These are phyloP conservation scores for Pseudonitzschia delicatissima DNA, from an alignment of 108 stramenopile genomes.

Conservation along the genomic window DNA sequence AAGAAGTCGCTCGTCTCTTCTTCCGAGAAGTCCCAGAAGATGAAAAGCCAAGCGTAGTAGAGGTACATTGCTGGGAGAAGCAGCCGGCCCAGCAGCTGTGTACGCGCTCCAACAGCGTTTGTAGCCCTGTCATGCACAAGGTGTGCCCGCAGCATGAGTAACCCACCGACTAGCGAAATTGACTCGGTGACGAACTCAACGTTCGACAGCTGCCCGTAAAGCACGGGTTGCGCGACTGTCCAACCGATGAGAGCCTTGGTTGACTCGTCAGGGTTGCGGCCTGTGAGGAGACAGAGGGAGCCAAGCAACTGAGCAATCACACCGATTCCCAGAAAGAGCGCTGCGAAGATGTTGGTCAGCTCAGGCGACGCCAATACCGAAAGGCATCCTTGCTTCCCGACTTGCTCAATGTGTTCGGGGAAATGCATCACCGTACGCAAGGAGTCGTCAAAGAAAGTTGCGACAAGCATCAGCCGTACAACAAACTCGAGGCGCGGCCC, in stretches of 20 bases:
- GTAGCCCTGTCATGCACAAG: background rate
- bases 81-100: background rate
- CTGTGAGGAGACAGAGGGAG: background rate
- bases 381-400: too few relatives aligned
- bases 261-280: background rate
- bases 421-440: background rate
- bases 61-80: background rate
- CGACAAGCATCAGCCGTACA: background rate
- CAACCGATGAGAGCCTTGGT: background rate
- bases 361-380: too few relatives aligned
- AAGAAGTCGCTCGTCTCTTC: background rate
- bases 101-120: background rate
- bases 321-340: background rate
- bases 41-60: background rate
- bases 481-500: background rate
- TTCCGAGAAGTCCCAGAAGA: background rate
- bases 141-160: background rate
- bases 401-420: background rate
- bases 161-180: background rate
- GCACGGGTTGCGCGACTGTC: background rate
- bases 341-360: background rate
- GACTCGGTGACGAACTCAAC: background rate
- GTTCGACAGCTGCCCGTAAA: background rate
- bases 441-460: background rate
- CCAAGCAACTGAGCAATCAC: background rate